A percentile compares a stretch with the other conserved stretches of the same genome.
Evolutionary conservation across 1,284 basidiomycete genomes (phyloP).

Genomic region (Ceratobasidium sp.): DNA sequence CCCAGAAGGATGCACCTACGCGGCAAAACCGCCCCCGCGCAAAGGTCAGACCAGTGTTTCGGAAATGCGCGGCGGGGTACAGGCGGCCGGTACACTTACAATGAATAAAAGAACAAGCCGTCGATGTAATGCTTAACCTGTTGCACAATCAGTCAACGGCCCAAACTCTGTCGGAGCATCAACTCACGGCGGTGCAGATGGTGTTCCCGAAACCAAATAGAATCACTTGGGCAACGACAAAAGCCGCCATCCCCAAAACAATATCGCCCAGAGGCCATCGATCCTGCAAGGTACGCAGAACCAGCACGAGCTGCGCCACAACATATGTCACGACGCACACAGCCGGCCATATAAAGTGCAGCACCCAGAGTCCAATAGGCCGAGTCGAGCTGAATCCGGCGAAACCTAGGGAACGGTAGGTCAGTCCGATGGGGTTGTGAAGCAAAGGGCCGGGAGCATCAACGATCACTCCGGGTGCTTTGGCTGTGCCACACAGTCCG

Average conservation of each 20-base stretch:
- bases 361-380: constrained; percentile 87
- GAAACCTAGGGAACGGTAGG: constrained; percentile 54
- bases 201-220: constrained; percentile 93
- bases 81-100: constrained; percentile 54
- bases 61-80: constrained; percentile 12
- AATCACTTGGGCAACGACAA: constrained; percentile 86
- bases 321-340: constrained; percentile 91
- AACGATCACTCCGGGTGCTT: constrained; percentile 25
- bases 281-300: constrained; percentile 96
- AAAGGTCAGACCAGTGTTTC: constrained; percentile 31
- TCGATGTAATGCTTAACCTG: constrained; percentile 88
- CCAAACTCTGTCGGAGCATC: background rate
- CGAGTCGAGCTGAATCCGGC: constrained; percentile 84
- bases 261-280: constrained; percentile 98
- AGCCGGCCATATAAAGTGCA: constrained; percentile 95
- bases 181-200: constrained; percentile 88
- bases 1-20: constrained; percentile 83
- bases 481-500: constrained; percentile 35
- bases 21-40: constrained; percentile 24
- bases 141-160: constrained; percentile 18
- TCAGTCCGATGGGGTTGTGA: constrained; percentile 1
- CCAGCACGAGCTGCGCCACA: constrained; percentile 92
- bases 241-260: constrained; percentile 91
- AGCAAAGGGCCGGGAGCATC: constrained; percentile 16
- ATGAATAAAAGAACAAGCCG: constrained; percentile 94